Evolutionary conservation across 768 basidiomycete species (phyloP).

Genomic region (Russula compacta): DNA sequence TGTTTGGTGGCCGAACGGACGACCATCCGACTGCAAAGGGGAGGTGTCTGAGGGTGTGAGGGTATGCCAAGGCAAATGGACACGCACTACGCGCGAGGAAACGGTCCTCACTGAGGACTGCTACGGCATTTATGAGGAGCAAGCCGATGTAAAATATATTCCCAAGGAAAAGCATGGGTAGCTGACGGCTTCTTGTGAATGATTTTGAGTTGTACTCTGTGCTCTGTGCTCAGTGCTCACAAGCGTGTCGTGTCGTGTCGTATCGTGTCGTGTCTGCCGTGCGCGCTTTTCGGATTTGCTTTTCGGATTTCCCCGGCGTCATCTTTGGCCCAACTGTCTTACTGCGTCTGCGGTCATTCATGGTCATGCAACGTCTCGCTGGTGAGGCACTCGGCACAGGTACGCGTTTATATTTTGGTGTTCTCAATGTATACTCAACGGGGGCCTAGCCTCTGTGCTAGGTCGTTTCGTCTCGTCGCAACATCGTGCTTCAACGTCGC

Average conservation of each 20-base stretch:
- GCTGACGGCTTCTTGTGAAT: not conserved
- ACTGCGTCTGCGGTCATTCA: not conserved
- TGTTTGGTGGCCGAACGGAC: constrained; percentile 52
- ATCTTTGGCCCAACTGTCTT: not conserved
- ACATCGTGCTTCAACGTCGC: constrained; percentile 1
- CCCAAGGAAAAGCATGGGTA: constrained; percentile 50
- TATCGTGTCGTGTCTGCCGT: not conserved
- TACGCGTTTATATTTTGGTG: not conserved
- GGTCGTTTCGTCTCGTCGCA: not conserved
- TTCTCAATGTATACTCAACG: not conserved
- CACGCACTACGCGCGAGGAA: constrained; percentile 85
- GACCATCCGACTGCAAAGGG: constrained; percentile 76
- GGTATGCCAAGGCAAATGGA: not conserved
- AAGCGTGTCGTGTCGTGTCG: not conserved
- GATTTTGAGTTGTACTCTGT: not conserved
- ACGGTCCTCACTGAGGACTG: constrained; percentile 91
- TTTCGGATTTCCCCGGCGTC: constrained; percentile 9
- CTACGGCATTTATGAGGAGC: constrained; percentile 88
- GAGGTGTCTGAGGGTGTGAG: constrained; percentile 19
- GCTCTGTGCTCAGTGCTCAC: no score
- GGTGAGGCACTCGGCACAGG: constrained; percentile 4
- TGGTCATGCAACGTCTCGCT: not conserved
- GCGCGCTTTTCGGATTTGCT: constrained; percentile 6
- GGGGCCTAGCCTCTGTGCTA: not conserved
- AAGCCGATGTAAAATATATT: constrained; percentile 78